Evolutionary conservation across 352 stramenopile genomes (phyloP).

Genomic region (Thalassiosira livingstoniorum): DNA sequence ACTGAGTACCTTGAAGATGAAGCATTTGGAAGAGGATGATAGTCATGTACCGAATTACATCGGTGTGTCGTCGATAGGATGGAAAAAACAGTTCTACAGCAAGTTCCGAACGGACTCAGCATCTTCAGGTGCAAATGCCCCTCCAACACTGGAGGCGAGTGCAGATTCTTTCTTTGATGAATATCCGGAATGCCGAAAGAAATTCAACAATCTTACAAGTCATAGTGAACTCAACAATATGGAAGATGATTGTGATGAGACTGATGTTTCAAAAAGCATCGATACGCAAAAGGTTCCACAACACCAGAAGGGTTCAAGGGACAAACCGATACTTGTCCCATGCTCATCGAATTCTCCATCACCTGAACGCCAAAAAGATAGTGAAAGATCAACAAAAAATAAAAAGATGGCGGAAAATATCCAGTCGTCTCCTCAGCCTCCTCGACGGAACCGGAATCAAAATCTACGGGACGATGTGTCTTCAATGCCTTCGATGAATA

Average conservation of each 20-base stretch:
- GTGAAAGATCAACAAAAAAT: no score
- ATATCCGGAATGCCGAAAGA: constrained; percentile 56
- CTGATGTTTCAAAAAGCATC: no score
- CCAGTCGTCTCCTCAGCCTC: no score
- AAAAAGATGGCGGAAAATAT: no score
- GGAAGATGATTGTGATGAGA: no score
- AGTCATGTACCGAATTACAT: constrained; percentile 25
- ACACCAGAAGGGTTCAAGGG: no score
- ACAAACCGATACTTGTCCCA: constrained; percentile 33
- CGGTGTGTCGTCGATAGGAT: not conserved
- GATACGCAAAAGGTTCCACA: no score
- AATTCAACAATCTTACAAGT: no score
- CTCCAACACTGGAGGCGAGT: constrained; percentile 20
- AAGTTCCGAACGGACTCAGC: not conserved
- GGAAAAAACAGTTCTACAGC: constrained; percentile 14
- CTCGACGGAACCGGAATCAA: no score
- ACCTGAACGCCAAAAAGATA: constrained; percentile 21
- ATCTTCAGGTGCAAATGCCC: not conserved
- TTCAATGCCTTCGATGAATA: no score
- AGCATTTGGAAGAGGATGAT: constrained; percentile 42
- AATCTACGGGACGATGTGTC: no score
- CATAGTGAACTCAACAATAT: no score
- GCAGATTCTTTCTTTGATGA: constrained; percentile 42
- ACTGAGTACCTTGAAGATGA: constrained; percentile 38
- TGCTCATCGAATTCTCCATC: constrained; percentile 42